Percentiles rank a stretch among this genome's conserved stretches.
Evolutionary conservation across 2,329 filamentous ascomycete species (phyloP).

Genomic region (Colletotrichum shisoi): DNA sequence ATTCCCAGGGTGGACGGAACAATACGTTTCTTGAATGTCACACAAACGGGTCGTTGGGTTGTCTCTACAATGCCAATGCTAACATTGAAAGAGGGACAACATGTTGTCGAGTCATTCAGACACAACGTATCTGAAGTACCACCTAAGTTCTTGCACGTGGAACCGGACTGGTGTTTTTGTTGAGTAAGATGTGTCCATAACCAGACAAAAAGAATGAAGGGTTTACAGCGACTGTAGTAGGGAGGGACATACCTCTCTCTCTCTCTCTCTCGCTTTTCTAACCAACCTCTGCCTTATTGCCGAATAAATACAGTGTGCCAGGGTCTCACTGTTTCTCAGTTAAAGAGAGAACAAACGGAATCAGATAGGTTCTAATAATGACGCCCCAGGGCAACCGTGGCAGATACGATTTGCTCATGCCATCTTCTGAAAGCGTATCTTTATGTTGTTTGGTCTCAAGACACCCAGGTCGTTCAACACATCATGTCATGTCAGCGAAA

Average conservation of each 20-base stretch:
- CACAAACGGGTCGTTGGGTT: neutral
- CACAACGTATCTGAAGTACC: neutral
- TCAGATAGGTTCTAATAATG: neutral
- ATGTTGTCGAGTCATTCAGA: neutral
- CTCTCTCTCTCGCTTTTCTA: neutral
- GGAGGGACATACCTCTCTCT: conserved; percentile 11
- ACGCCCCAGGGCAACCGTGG: too few relatives aligned
- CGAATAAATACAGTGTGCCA: neutral
- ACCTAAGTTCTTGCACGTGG: too few relatives aligned
- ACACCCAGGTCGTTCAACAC: neutral
- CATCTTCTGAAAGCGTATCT: neutral
- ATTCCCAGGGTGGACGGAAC: too few relatives aligned
- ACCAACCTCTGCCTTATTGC: neutral
- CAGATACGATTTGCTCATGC: neutral
- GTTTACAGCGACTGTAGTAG: neutral
- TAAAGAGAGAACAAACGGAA: neutral
- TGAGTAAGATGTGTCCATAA: neutral
- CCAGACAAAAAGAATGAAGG: neutral
- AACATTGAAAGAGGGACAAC: neutral
- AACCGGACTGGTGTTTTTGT: conserved; percentile 1
- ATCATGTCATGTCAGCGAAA: neutral
- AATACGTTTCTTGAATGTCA: neutral
- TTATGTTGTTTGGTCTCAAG: neutral
- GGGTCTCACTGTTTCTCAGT: neutral
- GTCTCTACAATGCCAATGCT: neutral